Evolutionary conservation across 208 protist genomes (phyloP).

Genomic region (Phytomonas sp.): DNA sequence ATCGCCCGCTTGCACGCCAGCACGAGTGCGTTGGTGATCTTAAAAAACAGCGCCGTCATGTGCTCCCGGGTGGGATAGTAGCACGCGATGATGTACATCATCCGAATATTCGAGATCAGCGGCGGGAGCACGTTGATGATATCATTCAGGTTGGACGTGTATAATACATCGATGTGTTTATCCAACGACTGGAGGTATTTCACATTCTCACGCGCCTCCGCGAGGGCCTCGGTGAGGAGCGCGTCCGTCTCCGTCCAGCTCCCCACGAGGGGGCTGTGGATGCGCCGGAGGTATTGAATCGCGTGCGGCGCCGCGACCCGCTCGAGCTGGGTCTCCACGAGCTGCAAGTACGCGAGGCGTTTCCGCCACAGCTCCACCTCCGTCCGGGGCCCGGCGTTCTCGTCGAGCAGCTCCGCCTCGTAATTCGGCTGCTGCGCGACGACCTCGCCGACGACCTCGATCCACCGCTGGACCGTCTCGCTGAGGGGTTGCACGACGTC

Average conservation of each 20-base stretch:
- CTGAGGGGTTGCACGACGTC: conserved; percentile 56
- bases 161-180: conserved; percentile 96
- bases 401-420: conserved; percentile 84
- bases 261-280: conserved; percentile 65
- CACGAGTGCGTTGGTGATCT: conserved; percentile 97
- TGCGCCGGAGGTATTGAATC: conserved; percentile 86
- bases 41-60: conserved; percentile 96
- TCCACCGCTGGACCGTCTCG: conserved; percentile 71
- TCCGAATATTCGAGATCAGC: conserved; percentile 94
- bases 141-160: conserved; percentile 81
- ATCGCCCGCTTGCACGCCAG: conserved; percentile 90
- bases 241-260: conserved; percentile 89
- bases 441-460: conserved; percentile 52
- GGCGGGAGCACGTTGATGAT: conserved; percentile 93
- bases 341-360: conserved; percentile 86
- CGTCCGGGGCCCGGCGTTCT: conserved; percentile 87
- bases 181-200: conserved; percentile 96
- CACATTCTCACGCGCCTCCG: conserved; percentile 98
- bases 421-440: conserved; percentile 78
- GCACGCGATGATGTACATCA: conserved; percentile 95
- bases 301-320: conserved; percentile 60
- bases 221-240: conserved; percentile 89
- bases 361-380: conserved; percentile 94
- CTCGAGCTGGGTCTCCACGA: conserved; percentile 88
- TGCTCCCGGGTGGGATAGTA: conserved; percentile 93